Conservation (phyloP, 176 grass and related monocot species). For the Musa itinerans region DNA sequence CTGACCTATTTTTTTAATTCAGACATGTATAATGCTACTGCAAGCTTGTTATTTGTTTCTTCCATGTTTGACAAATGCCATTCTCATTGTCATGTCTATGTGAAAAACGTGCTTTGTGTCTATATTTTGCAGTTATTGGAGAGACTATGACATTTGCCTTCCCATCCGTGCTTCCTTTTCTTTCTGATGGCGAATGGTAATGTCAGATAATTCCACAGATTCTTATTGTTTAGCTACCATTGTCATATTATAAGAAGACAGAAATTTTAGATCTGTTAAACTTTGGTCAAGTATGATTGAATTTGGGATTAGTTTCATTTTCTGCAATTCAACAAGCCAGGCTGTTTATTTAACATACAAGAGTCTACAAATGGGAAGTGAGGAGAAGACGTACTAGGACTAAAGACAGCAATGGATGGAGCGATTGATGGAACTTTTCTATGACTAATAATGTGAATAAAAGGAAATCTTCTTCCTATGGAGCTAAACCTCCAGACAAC, state of each 20-base stretch:
- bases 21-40: neutral
- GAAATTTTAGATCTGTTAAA: conserved; percentile 3
- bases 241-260: conserved; percentile 3
- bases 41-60: too few species aligned
- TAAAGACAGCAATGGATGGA: neutral
- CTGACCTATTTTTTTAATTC: neutral
- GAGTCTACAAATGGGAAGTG: neutral
- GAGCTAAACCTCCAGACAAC: neutral
- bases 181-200: conserved; percentile 99
- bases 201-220: conserved; percentile 5
- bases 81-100: neutral
- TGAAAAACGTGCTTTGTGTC: neutral
- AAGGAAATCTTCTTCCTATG: neutral
- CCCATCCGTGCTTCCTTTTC: conserved; percentile 81
- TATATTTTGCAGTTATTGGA: conserved; percentile 70
- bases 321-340: neutral
- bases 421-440: neutral
- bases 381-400: neutral
- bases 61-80: neutral
- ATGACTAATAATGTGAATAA: neutral
- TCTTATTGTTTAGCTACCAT: neutral
- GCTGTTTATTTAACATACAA: neutral
- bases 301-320: neutral
- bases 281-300: neutral
- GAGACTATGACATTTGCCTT: conserved; percentile 82